phyloP scores from a whole-genome alignment of 108 stramenopile species.

The Chaetoceros tenuissimus region DNA sequence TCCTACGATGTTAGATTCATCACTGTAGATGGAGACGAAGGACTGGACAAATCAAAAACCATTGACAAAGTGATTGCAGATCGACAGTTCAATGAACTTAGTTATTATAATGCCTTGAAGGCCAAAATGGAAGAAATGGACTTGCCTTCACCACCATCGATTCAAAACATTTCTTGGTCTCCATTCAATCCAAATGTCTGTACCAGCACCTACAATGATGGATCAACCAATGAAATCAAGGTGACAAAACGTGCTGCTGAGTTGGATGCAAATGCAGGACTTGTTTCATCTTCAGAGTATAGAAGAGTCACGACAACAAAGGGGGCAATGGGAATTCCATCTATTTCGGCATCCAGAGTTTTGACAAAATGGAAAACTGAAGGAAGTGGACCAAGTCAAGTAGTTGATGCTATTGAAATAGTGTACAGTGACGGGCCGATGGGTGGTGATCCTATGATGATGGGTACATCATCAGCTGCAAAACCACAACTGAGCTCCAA shows the following conservation, averaged over 20 bases:
- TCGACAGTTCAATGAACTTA: constrained; percentile 60
- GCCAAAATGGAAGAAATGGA: not conserved
- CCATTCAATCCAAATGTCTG: constrained; percentile 66
- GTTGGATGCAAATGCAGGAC: constrained; percentile 20
- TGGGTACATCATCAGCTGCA: not conserved
- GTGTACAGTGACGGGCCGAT: constrained; percentile 47
- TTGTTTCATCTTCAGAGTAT: constrained; percentile 58
- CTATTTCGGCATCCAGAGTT: constrained; percentile 48
- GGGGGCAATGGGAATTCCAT: constrained; percentile 41
- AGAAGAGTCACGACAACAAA: constrained; percentile 48
- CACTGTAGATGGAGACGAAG: constrained; percentile 23
- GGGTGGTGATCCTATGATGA: constrained; percentile 34
- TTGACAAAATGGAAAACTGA: constrained; percentile 64
- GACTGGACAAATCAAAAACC: constrained; percentile 15
- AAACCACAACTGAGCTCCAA: constrained; percentile 21
- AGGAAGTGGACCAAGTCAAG: not conserved
- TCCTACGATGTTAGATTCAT: constrained; percentile 57
- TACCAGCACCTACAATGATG: constrained; percentile 32
- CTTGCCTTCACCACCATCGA: constrained; percentile 1
- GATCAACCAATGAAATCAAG: constrained; percentile 61
- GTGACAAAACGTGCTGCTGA: constrained; percentile 72
- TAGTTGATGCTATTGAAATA: constrained; percentile 64
- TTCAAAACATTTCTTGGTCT: constrained; percentile 45
- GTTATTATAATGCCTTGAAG: constrained; percentile 25
- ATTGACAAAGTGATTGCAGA: constrained; percentile 56